A percentile compares a stretch with the other conserved stretches of the same genome.
phyloP scores from a whole-genome alignment of 2,329 filamentous ascomycete species.

The Thelonectria rubi region DNA sequence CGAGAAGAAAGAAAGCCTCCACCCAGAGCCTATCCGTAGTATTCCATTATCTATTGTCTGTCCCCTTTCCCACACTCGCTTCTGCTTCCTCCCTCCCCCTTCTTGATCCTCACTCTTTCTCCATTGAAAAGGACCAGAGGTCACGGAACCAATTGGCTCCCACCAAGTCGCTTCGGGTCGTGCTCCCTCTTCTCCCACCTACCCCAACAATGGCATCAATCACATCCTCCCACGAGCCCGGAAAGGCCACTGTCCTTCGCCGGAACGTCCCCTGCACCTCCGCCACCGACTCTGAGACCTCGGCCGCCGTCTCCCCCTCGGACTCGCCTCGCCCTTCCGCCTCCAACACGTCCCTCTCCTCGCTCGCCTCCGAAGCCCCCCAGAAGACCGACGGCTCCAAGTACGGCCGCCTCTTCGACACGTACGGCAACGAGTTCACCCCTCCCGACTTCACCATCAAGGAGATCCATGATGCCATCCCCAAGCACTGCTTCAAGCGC shows the following conservation, averaged over 20 bases:
- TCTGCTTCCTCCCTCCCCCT: constrained; percentile 14
- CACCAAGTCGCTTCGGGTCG: constrained; percentile 5
- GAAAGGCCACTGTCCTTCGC: constrained; percentile 56
- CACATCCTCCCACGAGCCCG: constrained; percentile 52
- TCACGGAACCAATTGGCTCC: constrained; percentile 33
- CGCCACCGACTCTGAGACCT: constrained; percentile 62
- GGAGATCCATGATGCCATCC: constrained; percentile 95
- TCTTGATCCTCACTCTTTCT: constrained; percentile 22
- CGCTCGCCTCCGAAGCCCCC: constrained; percentile 74
- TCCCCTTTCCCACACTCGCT: constrained; percentile 4
- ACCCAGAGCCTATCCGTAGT: constrained; percentile 4
- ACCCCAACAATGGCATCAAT: constrained; percentile 57
- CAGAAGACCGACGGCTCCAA: constrained; percentile 42
- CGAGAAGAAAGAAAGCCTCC: constrained; percentile 32
- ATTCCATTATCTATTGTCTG: constrained; percentile 7
- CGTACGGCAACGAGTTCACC: constrained; percentile 93
- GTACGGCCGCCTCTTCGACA: constrained; percentile 81
- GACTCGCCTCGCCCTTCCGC: constrained; percentile 71
- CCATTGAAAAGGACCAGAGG: constrained; percentile 11
- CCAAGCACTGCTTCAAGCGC: constrained; percentile 95
- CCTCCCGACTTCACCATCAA: constrained; percentile 97
- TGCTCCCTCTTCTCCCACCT: constrained; percentile 17
- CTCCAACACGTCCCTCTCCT: constrained; percentile 92
- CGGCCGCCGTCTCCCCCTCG: constrained; percentile 64
- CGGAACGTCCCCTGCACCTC: constrained; percentile 59